These are phyloP conservation scores for Schizochytrium sp. DNA, from an alignment of 108 stramenopile genomes.

Conservation along the genomic window DNA sequence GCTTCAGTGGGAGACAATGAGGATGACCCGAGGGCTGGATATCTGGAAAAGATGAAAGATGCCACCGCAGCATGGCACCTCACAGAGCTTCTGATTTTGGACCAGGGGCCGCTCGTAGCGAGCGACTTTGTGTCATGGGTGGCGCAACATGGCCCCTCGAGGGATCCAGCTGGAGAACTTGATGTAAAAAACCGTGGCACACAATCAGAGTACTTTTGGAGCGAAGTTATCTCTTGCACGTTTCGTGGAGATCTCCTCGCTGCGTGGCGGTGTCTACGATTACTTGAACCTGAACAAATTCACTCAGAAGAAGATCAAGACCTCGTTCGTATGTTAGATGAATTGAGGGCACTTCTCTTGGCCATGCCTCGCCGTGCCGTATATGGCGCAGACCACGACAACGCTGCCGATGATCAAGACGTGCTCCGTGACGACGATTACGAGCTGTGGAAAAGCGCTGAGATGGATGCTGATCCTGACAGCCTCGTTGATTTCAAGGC, in stretches of 20 bases:
- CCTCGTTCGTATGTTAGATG: neutral
- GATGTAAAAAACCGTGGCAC: constrained; percentile 16
- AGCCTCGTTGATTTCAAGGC: neutral
- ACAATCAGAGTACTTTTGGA: constrained; percentile 10
- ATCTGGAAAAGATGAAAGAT: constrained; percentile 10
- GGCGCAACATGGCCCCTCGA: neutral
- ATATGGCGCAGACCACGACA: neutral
- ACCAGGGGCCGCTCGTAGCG: neutral
- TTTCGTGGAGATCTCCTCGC: constrained; percentile 27
- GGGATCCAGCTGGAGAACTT: neutral
- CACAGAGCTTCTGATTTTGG: constrained; percentile 24
- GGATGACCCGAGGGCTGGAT: neutral
- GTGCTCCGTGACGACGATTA: constrained; percentile 6
- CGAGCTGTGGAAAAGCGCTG: constrained; percentile 21
- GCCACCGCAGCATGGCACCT: constrained; percentile 47
- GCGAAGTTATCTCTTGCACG: neutral
- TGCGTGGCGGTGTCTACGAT: constrained; percentile 21
- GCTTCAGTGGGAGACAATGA: neutral
- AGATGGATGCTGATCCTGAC: constrained; percentile 1
- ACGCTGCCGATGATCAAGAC: neutral
- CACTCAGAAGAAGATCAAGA: neutral
- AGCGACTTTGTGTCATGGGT: constrained; percentile 34
- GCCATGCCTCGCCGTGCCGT: constrained; percentile 56
- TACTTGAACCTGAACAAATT: neutral
- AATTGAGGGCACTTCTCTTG: constrained; percentile 7